Conservation (phyloP, 305 asterid species). For the Ruellia speciosa region DNA sequence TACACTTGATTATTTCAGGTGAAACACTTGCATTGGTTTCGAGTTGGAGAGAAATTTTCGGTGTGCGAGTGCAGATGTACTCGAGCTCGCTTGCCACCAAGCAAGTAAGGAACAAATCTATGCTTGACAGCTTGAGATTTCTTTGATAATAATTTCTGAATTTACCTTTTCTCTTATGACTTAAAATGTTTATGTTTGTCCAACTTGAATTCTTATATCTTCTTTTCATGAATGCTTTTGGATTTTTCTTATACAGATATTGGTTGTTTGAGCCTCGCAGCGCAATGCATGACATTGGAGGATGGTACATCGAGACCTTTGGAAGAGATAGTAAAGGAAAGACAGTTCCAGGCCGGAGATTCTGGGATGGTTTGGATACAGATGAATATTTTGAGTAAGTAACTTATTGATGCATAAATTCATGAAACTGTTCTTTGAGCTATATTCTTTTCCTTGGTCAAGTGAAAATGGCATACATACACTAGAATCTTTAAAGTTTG, state of each 20-base stretch:
- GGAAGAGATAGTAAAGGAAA: slow-evolving; percentile 70
- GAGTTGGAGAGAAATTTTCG: slow-evolving; percentile 59
- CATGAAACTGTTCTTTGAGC: too few relatives aligned
- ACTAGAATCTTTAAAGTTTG: too few relatives aligned
- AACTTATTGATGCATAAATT: slow-evolving; percentile 38
- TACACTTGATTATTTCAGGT: slow-evolving; percentile 42
- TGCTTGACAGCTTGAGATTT: slow-evolving; percentile 19
- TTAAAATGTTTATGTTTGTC: neutral
- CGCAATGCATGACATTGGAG: slow-evolving; percentile 83
- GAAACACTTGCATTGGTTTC: slow-evolving; percentile 92
- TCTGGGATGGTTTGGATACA: slow-evolving; percentile 58
- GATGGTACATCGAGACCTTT: slow-evolving; percentile 91
- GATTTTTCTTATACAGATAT: slow-evolving; percentile 41
- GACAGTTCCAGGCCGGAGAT: slow-evolving; percentile 50
- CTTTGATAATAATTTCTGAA: slow-evolving; percentile 17
- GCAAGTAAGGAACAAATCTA: slow-evolving; percentile 55
- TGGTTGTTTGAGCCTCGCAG: slow-evolving; percentile 98
- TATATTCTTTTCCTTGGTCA: too few relatives aligned
- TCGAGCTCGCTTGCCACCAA: slow-evolving; percentile 80
- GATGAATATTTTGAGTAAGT: slow-evolving; percentile 50
- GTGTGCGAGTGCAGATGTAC: slow-evolving; percentile 91
- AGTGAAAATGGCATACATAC: too few relatives aligned
- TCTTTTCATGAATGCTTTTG: slow-evolving; percentile 1
- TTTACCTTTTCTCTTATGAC: neutral
- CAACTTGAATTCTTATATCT: neutral